A percentile compares a stretch with the other conserved stretches of the same genome.
phyloP scores from a whole-genome alignment of 495 filamentous ascomycete genomes.

The Aspergillus sclerotiicarbonarius region DNA sequence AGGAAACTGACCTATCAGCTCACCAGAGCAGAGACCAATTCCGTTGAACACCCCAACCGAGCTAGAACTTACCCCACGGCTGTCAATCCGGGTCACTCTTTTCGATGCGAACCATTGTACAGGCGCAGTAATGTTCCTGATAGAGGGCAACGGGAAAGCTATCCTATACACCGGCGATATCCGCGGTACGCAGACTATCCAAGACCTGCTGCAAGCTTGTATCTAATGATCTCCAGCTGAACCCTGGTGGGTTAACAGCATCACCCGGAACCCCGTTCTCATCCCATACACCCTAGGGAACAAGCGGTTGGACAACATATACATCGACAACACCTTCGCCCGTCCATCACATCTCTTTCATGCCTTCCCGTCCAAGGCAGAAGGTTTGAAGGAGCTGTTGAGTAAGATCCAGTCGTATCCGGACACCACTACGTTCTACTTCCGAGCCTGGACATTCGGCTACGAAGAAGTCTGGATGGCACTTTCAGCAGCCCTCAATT shows the following conservation, averaged over 20 bases:
- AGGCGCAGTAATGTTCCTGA: conserved; percentile 92
- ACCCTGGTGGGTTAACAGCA: conserved; percentile 62
- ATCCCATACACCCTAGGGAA: conserved; percentile 69
- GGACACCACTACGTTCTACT: conserved; percentile 73
- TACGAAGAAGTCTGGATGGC: conserved; percentile 91
- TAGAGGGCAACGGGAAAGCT: conserved; percentile 72
- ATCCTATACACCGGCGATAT: conserved; percentile 94
- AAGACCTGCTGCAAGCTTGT: neutral
- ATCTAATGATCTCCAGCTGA: conserved; percentile 45
- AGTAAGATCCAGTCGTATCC: conserved; percentile 68
- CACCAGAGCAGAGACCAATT: conserved; percentile 61
- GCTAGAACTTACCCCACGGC: conserved; percentile 69
- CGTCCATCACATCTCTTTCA: conserved; percentile 42
- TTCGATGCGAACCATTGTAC: conserved; percentile 92
- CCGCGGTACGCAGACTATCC: conserved; percentile 51
- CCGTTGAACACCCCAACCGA: conserved; percentile 78
- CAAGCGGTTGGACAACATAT: conserved; percentile 72
- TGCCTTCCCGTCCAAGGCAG: conserved; percentile 58
- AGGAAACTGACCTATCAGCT: neutral
- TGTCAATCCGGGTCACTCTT: conserved; percentile 73
- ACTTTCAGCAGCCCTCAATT: conserved; percentile 64
- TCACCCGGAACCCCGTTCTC: conserved; percentile 68
- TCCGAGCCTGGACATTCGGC: conserved; percentile 91
- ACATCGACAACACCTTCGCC: conserved; percentile 83
- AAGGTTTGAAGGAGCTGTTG: conserved; percentile 74